Conservation (phyloP, 2,329 filamentous ascomycete species). For the Aureobasidium namibiae region DNA sequence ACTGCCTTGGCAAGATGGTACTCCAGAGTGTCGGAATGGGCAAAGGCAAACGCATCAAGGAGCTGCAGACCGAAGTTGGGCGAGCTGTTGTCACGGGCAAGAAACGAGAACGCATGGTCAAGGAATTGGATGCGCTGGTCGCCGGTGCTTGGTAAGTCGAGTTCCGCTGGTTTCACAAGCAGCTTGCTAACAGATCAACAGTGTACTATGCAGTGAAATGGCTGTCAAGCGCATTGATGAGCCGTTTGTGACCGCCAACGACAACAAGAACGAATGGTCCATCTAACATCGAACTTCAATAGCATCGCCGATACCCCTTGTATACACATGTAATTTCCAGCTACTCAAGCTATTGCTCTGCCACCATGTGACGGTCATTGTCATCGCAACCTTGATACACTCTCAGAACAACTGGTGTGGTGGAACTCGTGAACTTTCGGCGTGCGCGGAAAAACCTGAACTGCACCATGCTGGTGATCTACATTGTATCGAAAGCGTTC, state of each 20-base stretch:
- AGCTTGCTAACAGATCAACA: constrained; percentile 27
- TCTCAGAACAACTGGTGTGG: too few relatives aligned
- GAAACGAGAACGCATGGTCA: constrained; percentile 73
- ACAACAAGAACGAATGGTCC: constrained; percentile 75
- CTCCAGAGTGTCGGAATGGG: constrained; percentile 71
- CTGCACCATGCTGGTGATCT: not conserved
- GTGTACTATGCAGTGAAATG: constrained; percentile 88
- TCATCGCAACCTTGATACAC: not conserved
- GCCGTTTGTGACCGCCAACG: constrained; percentile 69
- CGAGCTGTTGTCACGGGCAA: constrained; percentile 57
- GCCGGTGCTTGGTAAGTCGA: constrained; percentile 71
- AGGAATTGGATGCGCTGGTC: constrained; percentile 85
- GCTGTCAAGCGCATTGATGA: constrained; percentile 92
- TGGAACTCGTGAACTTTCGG: too few relatives aligned
- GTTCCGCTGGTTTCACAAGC: too few relatives aligned
- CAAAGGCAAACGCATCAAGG: constrained; percentile 70
- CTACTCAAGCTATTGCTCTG: not conserved
- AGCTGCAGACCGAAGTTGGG: constrained; percentile 76
- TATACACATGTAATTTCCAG: not conserved
- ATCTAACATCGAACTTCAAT: constrained; percentile 23
- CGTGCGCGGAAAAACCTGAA: not conserved
- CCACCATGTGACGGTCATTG: not conserved
- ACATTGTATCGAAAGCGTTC: not conserved
- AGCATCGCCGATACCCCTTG: constrained; percentile 5
- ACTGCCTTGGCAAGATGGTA: constrained; percentile 81